A percentile compares a stretch with the other conserved stretches of the same genome.
These are phyloP conservation scores for Kluyveromyces aestuarii DNA, from an alignment of 805 yeast genomes.

Conservation along the genomic window DNA sequence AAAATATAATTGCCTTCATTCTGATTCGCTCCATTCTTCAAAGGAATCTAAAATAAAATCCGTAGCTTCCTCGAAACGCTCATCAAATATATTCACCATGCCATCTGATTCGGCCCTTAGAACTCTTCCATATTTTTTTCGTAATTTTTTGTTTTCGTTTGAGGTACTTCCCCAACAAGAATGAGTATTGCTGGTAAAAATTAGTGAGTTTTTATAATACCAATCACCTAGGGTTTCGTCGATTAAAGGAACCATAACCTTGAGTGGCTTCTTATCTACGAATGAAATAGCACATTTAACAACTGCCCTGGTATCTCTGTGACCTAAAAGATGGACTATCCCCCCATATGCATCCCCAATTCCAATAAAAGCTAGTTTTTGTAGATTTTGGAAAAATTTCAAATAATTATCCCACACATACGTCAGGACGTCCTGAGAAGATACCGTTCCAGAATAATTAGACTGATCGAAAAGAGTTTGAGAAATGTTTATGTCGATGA, in stretches of 20 bases:
- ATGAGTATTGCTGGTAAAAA: slow-evolving; percentile 68
- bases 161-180: slow-evolving; percentile 65
- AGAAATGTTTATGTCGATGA: slow-evolving; percentile 79
- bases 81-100: slow-evolving; percentile 65
- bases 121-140: slow-evolving; percentile 88
- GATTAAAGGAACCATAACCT: slow-evolving; percentile 74
- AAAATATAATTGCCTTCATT: slow-evolving; percentile 7
- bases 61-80: slow-evolving; percentile 74
- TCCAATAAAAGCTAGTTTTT: slow-evolving; percentile 72
- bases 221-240: slow-evolving; percentile 89
- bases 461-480: slow-evolving; percentile 37
- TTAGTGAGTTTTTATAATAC: slow-evolving; percentile 79
- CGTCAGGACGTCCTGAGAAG: slow-evolving; percentile 67
- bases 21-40: slow-evolving; percentile 52
- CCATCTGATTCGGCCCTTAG: slow-evolving; percentile 65
- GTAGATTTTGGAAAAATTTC: slow-evolving; percentile 55
- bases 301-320: slow-evolving; percentile 55
- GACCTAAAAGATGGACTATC: slow-evolving; percentile 79
- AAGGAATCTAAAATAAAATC: slow-evolving; percentile 76
- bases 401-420: slow-evolving; percentile 89
- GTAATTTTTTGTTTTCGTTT: slow-evolving; percentile 54
- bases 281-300: slow-evolving; percentile 66
- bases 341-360: slow-evolving; percentile 86
- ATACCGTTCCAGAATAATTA: slow-evolving; percentile 50
- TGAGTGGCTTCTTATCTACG: slow-evolving; percentile 57